A percentile compares a stretch with the other conserved stretches of the same genome.
Evolutionary conservation across 139 green algal genomes (phyloP).

Genomic region (Closterium sp.): DNA sequence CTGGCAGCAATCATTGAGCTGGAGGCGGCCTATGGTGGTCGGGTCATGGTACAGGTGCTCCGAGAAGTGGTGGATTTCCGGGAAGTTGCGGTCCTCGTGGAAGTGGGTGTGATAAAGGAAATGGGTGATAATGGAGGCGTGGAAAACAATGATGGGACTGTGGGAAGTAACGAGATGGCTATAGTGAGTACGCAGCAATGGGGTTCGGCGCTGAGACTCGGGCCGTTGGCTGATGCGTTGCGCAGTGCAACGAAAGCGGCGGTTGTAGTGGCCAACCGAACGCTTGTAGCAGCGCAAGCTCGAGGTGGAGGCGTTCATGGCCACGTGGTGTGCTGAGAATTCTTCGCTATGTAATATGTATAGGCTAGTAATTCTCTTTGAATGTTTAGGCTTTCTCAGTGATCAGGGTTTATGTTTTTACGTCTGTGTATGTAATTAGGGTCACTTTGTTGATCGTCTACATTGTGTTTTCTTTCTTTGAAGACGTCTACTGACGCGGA

Average conservation of each 20-base stretch:
- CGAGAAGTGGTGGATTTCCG: slow-evolving; percentile 18
- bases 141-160: not conserved
- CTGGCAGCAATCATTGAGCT: not conserved
- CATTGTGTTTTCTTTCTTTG: not conserved
- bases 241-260: slow-evolving; percentile 7
- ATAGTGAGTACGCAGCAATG: slow-evolving; percentile 19
- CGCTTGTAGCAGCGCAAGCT: not conserved
- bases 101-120: slow-evolving; percentile 18
- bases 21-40: slow-evolving; percentile 16
- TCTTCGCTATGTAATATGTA: not conserved
- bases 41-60: slow-evolving; percentile 11
- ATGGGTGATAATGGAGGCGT: not conserved
- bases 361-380: not conserved
- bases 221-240: slow-evolving; percentile 4
- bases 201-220: slow-evolving; percentile 16
- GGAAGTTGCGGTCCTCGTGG: slow-evolving; percentile 26
- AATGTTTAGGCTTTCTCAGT: too few relatives aligned
- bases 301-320: not conserved
- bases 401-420: not conserved
- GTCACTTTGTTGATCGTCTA: not conserved
- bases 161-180: too few relatives aligned
- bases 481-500: not conserved
- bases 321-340: not conserved
- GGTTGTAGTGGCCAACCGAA: not conserved
- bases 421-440: not conserved